A percentile compares a stretch with the other conserved stretches of the same genome.
Conservation (phyloP, 257 asterid species). For the Nicotiana noctiflora region DNA sequence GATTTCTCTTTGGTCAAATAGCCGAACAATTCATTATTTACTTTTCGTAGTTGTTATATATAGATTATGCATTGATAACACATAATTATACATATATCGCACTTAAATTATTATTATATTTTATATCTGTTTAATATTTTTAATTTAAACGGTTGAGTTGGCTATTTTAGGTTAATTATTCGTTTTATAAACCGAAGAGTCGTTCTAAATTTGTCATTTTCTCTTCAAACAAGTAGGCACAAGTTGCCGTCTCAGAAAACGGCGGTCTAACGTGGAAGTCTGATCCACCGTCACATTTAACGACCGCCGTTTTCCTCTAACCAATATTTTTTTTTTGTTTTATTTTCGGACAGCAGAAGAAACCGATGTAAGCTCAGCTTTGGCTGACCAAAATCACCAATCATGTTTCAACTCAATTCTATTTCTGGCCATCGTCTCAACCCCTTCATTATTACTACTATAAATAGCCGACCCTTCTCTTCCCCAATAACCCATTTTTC, state of each 20-base stretch:
- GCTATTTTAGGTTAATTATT: no score
- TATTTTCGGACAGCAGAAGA: background rate
- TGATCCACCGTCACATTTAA: constrained; percentile 14
- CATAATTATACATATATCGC: no score
- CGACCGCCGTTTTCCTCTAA: background rate
- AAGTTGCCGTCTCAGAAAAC: background rate
- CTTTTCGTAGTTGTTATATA: no score
- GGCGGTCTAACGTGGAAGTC: constrained; percentile 44
- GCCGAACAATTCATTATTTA: no score
- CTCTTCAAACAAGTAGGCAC: background rate
- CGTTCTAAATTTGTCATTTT: background rate
- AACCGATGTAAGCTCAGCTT: background rate
- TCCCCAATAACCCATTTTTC: background rate
- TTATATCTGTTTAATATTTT: no score
- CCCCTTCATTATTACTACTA: background rate
- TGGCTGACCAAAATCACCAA: background rate
- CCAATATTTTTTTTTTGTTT: background rate
- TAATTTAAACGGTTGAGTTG: no score
- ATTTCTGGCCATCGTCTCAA: background rate
- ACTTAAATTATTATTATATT: no score
- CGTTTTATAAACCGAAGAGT: background rate
- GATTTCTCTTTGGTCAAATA: no score
- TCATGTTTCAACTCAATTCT: background rate
- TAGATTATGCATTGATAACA: no score
- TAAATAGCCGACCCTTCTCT: background rate